Percentiles rank a stretch among this genome's conserved stretches.
These are phyloP conservation scores for Hamamelis virginiana DNA, from an alignment of 164 flowering plant genomes.

Conservation along the genomic window DNA sequence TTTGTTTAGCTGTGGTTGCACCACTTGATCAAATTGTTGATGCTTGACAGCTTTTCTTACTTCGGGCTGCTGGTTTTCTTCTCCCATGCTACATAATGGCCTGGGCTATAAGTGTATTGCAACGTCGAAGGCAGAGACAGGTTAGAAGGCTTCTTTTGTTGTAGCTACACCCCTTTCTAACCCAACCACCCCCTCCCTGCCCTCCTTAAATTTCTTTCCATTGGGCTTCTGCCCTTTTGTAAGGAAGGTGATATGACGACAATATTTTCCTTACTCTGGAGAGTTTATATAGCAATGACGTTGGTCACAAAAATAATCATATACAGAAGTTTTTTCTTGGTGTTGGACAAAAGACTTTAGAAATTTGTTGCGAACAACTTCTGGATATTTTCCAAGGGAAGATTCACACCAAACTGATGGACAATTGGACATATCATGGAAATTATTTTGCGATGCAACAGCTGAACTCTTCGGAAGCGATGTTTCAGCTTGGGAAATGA, in stretches of 20 bases:
- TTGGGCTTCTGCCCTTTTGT: background rate
- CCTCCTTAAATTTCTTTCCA: background rate
- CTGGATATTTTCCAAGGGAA: background rate
- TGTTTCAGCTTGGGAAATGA: background rate
- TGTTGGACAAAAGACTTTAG: background rate
- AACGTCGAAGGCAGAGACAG: slow-evolving; percentile 76
- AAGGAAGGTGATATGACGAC: background rate
- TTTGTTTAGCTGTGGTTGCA: slow-evolving; percentile 2
- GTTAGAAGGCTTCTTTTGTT: slow-evolving; percentile 24
- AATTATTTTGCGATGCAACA: background rate
- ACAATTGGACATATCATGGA: background rate
- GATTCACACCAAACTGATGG: background rate
- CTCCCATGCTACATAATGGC: slow-evolving; percentile 90
- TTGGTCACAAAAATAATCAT: no score
- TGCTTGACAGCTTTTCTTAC: slow-evolving; percentile 64
- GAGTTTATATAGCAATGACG: background rate
- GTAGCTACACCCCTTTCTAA: background rate
- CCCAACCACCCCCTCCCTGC: background rate
- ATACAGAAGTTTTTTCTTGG: background rate
- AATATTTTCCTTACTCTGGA: background rate
- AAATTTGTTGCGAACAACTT: background rate
- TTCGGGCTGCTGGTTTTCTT: slow-evolving; percentile 79
- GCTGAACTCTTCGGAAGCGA: background rate
- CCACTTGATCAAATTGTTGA: slow-evolving; percentile 5
- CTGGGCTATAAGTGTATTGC: slow-evolving; percentile 81